Evolutionary conservation across 345 rosid genomes (phyloP).

Genomic region (Jatropha curcas): DNA sequence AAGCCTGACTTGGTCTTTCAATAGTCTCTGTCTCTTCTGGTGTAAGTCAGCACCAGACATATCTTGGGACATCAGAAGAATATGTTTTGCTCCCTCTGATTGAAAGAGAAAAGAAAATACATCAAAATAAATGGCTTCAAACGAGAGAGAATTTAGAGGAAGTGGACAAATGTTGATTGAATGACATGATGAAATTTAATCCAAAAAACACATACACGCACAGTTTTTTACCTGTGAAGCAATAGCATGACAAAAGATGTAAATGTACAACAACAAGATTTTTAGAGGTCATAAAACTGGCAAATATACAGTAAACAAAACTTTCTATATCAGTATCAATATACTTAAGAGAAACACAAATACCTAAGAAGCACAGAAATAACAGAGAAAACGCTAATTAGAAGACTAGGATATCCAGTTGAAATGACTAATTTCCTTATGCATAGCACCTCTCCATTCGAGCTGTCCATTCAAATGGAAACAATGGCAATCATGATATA

Average conservation of each 20-base stretch:
- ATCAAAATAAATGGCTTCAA: constrained; percentile 3
- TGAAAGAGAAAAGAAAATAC: constrained; percentile 17
- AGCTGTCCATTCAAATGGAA: not conserved
- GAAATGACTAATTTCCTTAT: not conserved
- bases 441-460: constrained; percentile 5
- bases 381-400: not conserved
- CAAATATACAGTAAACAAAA: not conserved
- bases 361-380: not conserved
- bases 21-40: constrained; percentile 60
- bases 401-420: not conserved
- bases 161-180: not conserved
- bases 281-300: not conserved
- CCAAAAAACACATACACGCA: not conserved
- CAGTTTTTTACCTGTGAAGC: too few relatives aligned
- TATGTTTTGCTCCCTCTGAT: constrained; percentile 21
- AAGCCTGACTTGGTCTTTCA: constrained; percentile 82
- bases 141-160: constrained; percentile 8
- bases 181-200: not conserved
- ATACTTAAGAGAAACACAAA: not conserved
- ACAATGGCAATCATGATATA: not conserved
- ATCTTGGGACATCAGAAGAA: constrained; percentile 51
- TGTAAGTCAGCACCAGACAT: constrained; percentile 54
- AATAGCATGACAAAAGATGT: not conserved
- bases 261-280: not conserved
- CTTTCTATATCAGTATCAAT: not conserved